These are phyloP conservation scores for Naematelia aurantialba DNA, from an alignment of 768 basidiomycete species.

Conservation along the genomic window DNA sequence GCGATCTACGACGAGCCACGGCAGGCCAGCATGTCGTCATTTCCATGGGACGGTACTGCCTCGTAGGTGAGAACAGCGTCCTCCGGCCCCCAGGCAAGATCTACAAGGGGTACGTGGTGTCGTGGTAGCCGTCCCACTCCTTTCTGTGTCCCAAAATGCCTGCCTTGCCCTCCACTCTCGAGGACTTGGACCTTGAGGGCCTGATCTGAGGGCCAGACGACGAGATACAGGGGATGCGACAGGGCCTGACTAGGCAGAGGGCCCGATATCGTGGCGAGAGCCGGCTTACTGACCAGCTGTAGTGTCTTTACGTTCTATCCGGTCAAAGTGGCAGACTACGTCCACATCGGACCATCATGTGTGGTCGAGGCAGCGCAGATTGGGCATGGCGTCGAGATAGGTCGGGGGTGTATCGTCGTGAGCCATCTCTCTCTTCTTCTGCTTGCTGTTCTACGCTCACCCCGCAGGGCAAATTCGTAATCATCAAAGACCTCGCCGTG, in stretches of 20 bases:
- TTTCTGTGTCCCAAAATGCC: neutral
- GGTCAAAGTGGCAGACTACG: conserved; percentile 93
- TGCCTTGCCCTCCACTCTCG: too few species aligned
- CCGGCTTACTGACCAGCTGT: too few species aligned
- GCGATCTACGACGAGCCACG: conserved; percentile 82
- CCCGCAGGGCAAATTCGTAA: conserved; percentile 84
- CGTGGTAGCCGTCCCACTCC: neutral
- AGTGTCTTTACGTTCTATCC: conserved; percentile 77
- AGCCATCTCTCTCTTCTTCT: conserved; percentile 40
- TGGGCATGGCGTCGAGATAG: conserved; percentile 89
- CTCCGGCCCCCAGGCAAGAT: conserved; percentile 57
- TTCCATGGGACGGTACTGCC: conserved; percentile 85
- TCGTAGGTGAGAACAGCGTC: conserved; percentile 82
- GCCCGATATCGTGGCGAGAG: too few species aligned
- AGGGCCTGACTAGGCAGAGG: too few species aligned
- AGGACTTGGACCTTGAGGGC: too few species aligned
- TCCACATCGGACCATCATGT: conserved; percentile 82
- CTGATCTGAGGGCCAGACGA: too few species aligned
- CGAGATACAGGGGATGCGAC: too few species aligned
- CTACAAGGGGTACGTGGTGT: conserved; percentile 51
- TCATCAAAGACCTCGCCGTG: conserved; percentile 90
- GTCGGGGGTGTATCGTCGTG: conserved; percentile 91
- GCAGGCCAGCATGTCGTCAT: conserved; percentile 92
- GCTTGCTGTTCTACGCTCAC: neutral
- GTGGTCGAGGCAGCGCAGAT: conserved; percentile 93